Evolutionary conservation across 2,329 filamentous ascomycete species (phyloP).

Genomic region (Zasmidium cellare): DNA sequence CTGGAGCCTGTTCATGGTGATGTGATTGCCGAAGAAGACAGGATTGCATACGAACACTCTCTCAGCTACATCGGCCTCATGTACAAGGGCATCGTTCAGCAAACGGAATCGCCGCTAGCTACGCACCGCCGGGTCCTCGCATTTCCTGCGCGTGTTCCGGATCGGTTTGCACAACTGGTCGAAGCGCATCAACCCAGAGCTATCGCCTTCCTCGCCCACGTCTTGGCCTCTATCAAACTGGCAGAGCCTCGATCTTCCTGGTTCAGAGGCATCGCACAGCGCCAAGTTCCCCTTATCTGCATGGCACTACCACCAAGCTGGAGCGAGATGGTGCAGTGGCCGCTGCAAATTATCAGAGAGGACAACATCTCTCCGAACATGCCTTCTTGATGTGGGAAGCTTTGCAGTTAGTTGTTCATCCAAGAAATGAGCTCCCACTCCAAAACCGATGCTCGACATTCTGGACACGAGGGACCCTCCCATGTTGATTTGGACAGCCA

Average conservation of each 20-base stretch:
- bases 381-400: neutral
- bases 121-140: constrained; percentile 25
- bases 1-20: constrained; percentile 17
- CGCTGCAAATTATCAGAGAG: constrained; percentile 14
- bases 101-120: constrained; percentile 17
- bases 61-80: constrained; percentile 27
- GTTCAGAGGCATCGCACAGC: constrained; percentile 26
- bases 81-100: constrained; percentile 23
- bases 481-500: too few relatives aligned
- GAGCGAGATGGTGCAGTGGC: constrained; percentile 23
- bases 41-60: constrained; percentile 20
- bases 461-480: neutral
- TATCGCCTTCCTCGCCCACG: constrained; percentile 23
- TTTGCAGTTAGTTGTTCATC: neutral
- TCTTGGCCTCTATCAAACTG: constrained; percentile 27
- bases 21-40: constrained; percentile 18
- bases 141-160: constrained; percentile 19
- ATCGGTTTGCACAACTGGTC: constrained; percentile 20
- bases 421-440: neutral
- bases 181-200: constrained; percentile 23
- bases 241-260: constrained; percentile 21
- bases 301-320: constrained; percentile 18
- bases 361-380: neutral
- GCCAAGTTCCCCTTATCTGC: constrained; percentile 23
- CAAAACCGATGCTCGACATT: neutral